Evolutionary conservation across 1,284 basidiomycete species (phyloP).

Genomic region (Trametes pubescens): DNA sequence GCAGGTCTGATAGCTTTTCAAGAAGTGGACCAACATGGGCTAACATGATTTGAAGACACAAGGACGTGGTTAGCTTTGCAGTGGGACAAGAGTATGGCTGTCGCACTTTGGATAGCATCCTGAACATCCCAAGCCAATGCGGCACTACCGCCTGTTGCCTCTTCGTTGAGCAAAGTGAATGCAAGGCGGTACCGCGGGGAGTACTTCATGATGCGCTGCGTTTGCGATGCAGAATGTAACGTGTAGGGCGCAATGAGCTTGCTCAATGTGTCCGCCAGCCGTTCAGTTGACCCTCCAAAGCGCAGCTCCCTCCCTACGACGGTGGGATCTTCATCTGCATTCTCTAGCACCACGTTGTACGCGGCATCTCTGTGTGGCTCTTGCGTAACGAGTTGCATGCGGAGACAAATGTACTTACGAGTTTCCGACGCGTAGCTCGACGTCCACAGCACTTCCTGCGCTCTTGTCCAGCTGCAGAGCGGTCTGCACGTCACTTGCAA

Average conservation of each 20-base stretch:
- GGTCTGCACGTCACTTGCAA: conserved; percentile 29
- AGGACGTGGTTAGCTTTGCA: conserved; percentile 9
- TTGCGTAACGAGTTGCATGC: not conserved
- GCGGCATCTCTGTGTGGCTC: conserved; percentile 11
- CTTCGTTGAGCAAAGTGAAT: conserved; percentile 89
- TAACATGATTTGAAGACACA: conserved; percentile 41
- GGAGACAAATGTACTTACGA: conserved; percentile 15
- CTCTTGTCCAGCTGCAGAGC: conserved; percentile 19
- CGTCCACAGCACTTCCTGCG: conserved; percentile 20
- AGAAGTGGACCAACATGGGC: conserved; percentile 78
- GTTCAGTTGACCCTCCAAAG: conserved; percentile 8
- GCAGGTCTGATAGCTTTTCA: conserved; percentile 67
- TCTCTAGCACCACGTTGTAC: conserved; percentile 30
- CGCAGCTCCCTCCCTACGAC: conserved; percentile 30
- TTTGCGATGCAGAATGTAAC: conserved; percentile 42
- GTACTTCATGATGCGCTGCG: conserved; percentile 72
- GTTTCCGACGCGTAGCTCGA: conserved; percentile 14
- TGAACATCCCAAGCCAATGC: conserved; percentile 79
- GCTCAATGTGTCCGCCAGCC: conserved; percentile 51
- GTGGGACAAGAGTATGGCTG: conserved; percentile 39
- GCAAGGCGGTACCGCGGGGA: conserved; percentile 81
- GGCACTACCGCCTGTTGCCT: conserved; percentile 71
- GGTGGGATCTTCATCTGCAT: conserved; percentile 12
- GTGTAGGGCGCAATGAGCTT: conserved; percentile 62
- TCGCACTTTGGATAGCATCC: conserved; percentile 64